Conservation (phyloP, 805 yeast species). For the Pichia phayaonensis region DNA sequence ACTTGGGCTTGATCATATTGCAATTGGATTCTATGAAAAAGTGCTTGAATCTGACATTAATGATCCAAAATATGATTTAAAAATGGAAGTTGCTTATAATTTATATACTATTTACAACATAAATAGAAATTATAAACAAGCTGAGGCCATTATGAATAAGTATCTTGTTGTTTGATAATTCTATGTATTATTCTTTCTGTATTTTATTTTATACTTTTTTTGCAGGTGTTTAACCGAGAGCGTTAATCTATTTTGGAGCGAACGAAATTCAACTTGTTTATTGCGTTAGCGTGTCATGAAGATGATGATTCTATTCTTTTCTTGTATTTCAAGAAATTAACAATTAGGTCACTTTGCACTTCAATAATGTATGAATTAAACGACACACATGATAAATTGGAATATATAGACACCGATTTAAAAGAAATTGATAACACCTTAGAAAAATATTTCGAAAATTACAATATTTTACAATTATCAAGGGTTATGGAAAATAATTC, state of each 20-base stretch:
- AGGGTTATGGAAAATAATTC: background rate
- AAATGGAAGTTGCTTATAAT: constrained; percentile 81
- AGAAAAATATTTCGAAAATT: constrained; percentile 7
- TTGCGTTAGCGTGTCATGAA: background rate
- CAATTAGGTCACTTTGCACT: too few species aligned
- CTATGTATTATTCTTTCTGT: background rate
- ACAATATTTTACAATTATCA: constrained; percentile 7
- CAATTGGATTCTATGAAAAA: constrained; percentile 63
- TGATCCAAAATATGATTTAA: constrained; percentile 41
- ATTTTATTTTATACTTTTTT: background rate
- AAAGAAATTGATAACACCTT: constrained; percentile 6
- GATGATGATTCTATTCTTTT: too few species aligned
- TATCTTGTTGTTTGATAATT: constrained; percentile 39
- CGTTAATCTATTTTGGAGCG: background rate
- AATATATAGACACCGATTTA: background rate
- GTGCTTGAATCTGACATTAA: constrained; percentile 49
- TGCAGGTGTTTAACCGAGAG: too few species aligned
- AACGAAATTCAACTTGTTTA: background rate
- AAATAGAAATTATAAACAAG: constrained; percentile 64
- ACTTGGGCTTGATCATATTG: constrained; percentile 68
- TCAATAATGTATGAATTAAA: background rate
- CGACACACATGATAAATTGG: background rate
- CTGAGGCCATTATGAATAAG: constrained; percentile 55
- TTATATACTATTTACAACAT: constrained; percentile 64
- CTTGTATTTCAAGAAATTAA: too few species aligned